phyloP scores from a whole-genome alignment of 148 eudicot genomes.

The Vaccinium myrtillus region DNA sequence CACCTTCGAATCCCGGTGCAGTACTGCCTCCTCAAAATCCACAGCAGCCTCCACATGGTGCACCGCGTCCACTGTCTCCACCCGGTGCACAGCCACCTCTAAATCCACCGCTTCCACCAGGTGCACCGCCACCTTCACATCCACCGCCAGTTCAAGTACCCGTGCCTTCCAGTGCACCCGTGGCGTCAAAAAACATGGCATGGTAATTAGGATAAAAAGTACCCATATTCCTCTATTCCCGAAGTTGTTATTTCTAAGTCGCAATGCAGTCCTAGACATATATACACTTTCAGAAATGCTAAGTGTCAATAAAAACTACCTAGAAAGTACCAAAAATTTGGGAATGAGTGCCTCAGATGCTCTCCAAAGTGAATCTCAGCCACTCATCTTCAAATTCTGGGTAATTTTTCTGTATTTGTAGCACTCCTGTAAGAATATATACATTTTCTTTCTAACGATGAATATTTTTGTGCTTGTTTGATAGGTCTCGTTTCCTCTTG shows the following conservation, averaged over 20 bases:
- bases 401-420: too few species aligned
- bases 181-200: background rate
- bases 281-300: too few species aligned
- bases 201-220: background rate
- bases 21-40: background rate
- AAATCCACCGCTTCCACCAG: background rate
- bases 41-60: too few species aligned
- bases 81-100: background rate
- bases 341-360: too few species aligned
- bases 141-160: background rate
- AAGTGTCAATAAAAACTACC: too few species aligned
- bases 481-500: background rate
- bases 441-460: background rate
- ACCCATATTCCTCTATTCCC: too few species aligned
- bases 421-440: too few species aligned
- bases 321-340: too few species aligned
- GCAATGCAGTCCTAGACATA: too few species aligned
- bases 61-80: background rate
- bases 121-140: background rate
- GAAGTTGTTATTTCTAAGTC: too few species aligned
- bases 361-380: too few species aligned
- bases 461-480: background rate
- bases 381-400: too few species aligned
- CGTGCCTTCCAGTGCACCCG: background rate
- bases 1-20: background rate